These are phyloP conservation scores for Emergomyces pasteurianus DNA, from an alignment of 2,329 filamentous ascomycete species.

Conservation along the genomic window DNA sequence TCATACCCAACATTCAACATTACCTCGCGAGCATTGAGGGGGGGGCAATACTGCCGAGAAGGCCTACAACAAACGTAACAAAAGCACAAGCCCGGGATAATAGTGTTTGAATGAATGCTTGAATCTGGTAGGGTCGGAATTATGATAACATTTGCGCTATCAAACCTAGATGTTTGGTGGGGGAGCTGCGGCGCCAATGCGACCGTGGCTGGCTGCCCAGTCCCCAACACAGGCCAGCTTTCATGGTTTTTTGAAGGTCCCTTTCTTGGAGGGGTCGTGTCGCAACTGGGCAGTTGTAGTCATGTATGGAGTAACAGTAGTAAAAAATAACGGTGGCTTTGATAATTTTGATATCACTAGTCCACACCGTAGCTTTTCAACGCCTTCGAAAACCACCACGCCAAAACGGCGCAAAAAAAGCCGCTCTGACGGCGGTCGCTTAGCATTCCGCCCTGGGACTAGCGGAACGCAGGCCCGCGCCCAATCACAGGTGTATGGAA, in stretches of 20 bases:
- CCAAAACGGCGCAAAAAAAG: not conserved
- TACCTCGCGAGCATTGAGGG: too few species aligned
- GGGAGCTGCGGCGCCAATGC: not conserved
- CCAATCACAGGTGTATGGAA: conserved; percentile 1
- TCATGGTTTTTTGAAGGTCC: not conserved
- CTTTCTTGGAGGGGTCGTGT: not conserved
- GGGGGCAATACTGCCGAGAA: too few species aligned
- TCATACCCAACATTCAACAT: not conserved
- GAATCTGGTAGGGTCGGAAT: not conserved
- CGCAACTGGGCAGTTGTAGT: not conserved
- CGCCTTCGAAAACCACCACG: not conserved
- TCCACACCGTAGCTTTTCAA: too few species aligned
- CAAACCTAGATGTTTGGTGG: not conserved
- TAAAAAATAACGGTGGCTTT: too few species aligned
- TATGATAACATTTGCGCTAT: not conserved
- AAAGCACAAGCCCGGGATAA: not conserved
- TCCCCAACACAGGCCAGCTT: not conserved
- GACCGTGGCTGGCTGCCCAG: not conserved
- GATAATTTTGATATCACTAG: too few species aligned
- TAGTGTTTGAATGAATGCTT: not conserved
- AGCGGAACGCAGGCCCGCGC: not conserved
- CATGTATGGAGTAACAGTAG: too few species aligned
- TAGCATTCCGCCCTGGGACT: not conserved
- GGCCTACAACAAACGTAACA: not conserved
- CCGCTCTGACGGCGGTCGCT: not conserved